These are phyloP conservation scores for Xylariales sp. DNA, from an alignment of 2,329 filamentous ascomycete species.

Conservation along the genomic window DNA sequence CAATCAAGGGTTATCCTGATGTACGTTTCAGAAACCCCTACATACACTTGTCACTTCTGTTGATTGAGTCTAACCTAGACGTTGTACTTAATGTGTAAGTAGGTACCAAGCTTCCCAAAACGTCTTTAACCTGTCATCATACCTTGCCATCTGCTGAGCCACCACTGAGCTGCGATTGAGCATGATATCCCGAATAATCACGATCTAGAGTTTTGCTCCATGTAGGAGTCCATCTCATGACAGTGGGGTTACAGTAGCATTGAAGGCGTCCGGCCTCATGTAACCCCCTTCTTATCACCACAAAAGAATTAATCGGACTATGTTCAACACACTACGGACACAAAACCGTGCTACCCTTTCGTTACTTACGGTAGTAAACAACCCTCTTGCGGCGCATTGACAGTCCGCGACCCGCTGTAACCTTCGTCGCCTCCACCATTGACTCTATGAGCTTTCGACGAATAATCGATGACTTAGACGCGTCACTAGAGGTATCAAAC, in stretches of 20 bases:
- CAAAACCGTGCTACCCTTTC: no score
- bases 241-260: not conserved
- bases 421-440: not conserved
- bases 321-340: no score
- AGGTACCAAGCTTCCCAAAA: no score
- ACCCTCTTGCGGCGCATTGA: no score
- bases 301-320: no score
- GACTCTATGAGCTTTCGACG: not conserved
- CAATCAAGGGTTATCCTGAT: slow-evolving; percentile 19
- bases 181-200: not conserved
- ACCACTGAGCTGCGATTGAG: not conserved
- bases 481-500: no score
- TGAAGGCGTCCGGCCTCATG: not conserved
- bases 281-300: not conserved
- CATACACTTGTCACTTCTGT: not conserved
- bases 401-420: no score
- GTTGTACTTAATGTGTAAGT: no score
- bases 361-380: no score
- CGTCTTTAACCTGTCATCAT: not conserved
- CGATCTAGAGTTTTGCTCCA: not conserved
- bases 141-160: slow-evolving; percentile 30
- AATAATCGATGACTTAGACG: no score
- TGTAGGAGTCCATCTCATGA: not conserved
- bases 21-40: slow-evolving; percentile 27
- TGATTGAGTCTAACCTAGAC: not conserved